Evolutionary conservation across 768 basidiomycete genomes (phyloP), one percentile per base, ranked within the genome.

Genomic region (Tricholoma flavovirens): DNA sequence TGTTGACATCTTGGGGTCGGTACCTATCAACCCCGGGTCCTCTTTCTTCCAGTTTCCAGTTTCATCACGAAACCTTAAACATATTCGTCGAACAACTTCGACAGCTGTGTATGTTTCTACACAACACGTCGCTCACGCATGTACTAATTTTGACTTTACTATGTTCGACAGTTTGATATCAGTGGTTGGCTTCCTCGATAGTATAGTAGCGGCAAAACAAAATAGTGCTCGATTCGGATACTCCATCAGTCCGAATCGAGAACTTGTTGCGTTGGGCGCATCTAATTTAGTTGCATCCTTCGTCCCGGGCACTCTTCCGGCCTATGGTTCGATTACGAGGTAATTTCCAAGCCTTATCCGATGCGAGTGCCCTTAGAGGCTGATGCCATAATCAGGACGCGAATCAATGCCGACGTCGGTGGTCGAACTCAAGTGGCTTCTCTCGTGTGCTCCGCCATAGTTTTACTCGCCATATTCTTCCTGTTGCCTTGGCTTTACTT

Each of bases 171-270:
- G 88, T 30, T 67, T 93, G 52, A 87, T 91, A 50, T 82, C 89
- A 0, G 79, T 96, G 40, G 80, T 93, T 19, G 97, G 97, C 1
- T 97, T 95, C 68, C 75, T 99, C 58, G 96, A 99, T 68, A 92
- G 89, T 58, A 93, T 97, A 59, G 93, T 94, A 2, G 90, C 94
- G 0, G 96, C 96, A 2, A 97, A 98, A 65, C 94, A 98, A 68
- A 95, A 90, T 57, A 84, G 84, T 0, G 81, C 84, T 3, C 85
- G 86, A 11, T 98, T 87, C 65, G 89, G 91, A 2, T 87, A 98
- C 67, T 81, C 89, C 0, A 89, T 98, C 60, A 90, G 85, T 60
- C 93, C 94, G 0, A 99, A 98, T 67, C 87, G 97, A 26, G 97
- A 99, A 66, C 78, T 98, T 1, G 95, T 98, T 22, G 97, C 97